phyloP scores from a whole-genome alignment of 805 yeast genomes.

The Tanozyma kutaoensis region DNA sequence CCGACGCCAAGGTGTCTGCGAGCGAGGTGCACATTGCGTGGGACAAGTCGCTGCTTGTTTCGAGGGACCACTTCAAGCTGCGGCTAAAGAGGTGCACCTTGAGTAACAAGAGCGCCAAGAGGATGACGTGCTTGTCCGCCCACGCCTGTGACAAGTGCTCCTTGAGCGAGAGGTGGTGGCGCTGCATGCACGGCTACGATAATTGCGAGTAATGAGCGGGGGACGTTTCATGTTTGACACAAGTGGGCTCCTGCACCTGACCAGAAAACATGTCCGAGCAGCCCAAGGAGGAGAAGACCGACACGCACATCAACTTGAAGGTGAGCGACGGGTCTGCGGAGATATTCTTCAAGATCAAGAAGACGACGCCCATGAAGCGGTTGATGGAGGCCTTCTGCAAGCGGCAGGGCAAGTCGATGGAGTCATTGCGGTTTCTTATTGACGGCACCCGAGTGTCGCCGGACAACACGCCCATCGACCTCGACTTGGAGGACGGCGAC shows the following conservation, averaged over 20 bases:
- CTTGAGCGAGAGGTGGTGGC: conserved; percentile 7
- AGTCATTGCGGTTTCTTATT: conserved; percentile 73
- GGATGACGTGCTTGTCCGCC: conserved; percentile 52
- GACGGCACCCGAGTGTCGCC: conserved; percentile 88
- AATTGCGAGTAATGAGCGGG: no score
- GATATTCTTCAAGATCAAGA: conserved; percentile 89
- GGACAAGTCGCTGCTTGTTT: no score
- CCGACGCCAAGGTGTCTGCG: conserved; percentile 17
- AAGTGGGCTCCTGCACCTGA: no score
- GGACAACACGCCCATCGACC: conserved; percentile 83
- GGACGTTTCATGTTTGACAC: no score
- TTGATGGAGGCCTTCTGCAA: conserved; percentile 97
- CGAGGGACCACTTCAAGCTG: no score
- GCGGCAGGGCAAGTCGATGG: conserved; percentile 85
- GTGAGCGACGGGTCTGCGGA: conserved; percentile 92
- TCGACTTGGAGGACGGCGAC: conserved; percentile 93
- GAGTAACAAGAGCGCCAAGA: conserved; percentile 38
- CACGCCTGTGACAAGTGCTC: conserved; percentile 54
- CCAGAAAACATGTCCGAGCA: conserved; percentile 5
- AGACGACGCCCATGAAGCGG: conserved; percentile 83
- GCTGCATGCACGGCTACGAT: no score
- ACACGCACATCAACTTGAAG: conserved; percentile 79
- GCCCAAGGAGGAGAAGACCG: conserved; percentile 9
- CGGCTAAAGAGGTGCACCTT: conserved; percentile 47
- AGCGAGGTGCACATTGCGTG: conserved; percentile 34